phyloP scores from a whole-genome alignment of 2,329 filamentous ascomycete genomes.

The Falciphora oryzae region DNA sequence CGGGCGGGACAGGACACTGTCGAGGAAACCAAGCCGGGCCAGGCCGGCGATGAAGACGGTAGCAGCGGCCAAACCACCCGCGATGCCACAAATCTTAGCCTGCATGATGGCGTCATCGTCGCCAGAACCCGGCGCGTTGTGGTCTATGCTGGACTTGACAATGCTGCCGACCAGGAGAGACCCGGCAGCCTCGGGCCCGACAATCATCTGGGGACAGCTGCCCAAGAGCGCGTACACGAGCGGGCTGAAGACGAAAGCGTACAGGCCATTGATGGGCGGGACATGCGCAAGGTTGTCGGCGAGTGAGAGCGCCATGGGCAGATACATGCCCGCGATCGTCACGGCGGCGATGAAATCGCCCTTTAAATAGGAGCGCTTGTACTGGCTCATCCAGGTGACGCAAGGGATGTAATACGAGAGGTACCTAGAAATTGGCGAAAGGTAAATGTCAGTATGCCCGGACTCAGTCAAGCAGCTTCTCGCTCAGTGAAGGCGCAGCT shows the following conservation, averaged over 20 bases:
- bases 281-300: constrained; percentile 90
- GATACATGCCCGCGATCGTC: constrained; percentile 98
- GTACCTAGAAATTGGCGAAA: constrained; percentile 55
- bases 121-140: constrained; percentile 20
- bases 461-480: background rate
- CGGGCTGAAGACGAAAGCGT: constrained; percentile 89
- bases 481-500: too few relatives aligned
- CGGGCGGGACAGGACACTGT: constrained; percentile 87
- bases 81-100: constrained; percentile 79
- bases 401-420: constrained; percentile 90
- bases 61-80: constrained; percentile 79
- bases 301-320: constrained; percentile 92
- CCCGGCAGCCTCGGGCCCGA: constrained; percentile 90
- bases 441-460: background rate
- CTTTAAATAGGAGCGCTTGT: constrained; percentile 72
- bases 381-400: constrained; percentile 84
- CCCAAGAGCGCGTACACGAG: constrained; percentile 87
- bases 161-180: constrained; percentile 86
- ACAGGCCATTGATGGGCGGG: constrained; percentile 88
- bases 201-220: constrained; percentile 86
- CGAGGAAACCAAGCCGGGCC: constrained; percentile 81
- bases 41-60: constrained; percentile 85
- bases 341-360: constrained; percentile 85
- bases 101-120: constrained; percentile 63
- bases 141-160: constrained; percentile 69